Conservation (phyloP, 2,329 filamentous ascomycete genomes). For the Scortechinia acanthostroma region DNA sequence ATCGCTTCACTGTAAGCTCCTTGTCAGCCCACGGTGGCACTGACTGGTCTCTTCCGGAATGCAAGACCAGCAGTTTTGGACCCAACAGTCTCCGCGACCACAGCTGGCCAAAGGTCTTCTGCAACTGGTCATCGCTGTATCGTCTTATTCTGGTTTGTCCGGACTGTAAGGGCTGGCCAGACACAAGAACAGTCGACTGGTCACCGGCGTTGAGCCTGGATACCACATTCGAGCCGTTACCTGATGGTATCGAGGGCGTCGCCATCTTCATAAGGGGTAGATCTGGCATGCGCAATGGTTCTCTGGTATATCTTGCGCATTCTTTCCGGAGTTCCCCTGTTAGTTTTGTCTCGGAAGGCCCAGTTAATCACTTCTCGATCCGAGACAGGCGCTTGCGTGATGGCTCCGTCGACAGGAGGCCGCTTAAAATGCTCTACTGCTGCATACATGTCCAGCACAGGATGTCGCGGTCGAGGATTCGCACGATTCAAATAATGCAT, state of each 20-base stretch:
- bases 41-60: slow-evolving; percentile 31
- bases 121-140: slow-evolving; percentile 42
- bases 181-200: slow-evolving; percentile 18
- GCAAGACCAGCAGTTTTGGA: slow-evolving; percentile 20
- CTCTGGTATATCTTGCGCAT: slow-evolving; percentile 21
- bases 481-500: slow-evolving; percentile 45
- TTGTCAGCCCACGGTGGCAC: slow-evolving; percentile 29
- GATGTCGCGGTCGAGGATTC: slow-evolving; percentile 15
- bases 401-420: slow-evolving; percentile 40
- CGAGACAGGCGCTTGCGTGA: slow-evolving; percentile 54
- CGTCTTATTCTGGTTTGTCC: slow-evolving; percentile 42
- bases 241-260: slow-evolving; percentile 2
- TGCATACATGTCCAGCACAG: slow-evolving; percentile 8
- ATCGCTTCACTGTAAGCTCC: slow-evolving; percentile 24
- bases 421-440: slow-evolving; percentile 17
- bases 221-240: slow-evolving; percentile 11
- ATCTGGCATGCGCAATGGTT: slow-evolving; percentile 20
- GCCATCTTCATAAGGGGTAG: slow-evolving; percentile 7
- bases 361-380: slow-evolving; percentile 42
- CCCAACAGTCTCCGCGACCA: slow-evolving; percentile 18
- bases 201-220: slow-evolving; percentile 10
- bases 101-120: slow-evolving; percentile 42
- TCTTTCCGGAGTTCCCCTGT: slow-evolving; percentile 12
- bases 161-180: slow-evolving; percentile 34
- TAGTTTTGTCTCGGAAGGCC: slow-evolving; percentile 16